Evolutionary conservation across 2,329 filamentous ascomycete species (phyloP).

Genomic region (Rachicladosporium sp.): DNA sequence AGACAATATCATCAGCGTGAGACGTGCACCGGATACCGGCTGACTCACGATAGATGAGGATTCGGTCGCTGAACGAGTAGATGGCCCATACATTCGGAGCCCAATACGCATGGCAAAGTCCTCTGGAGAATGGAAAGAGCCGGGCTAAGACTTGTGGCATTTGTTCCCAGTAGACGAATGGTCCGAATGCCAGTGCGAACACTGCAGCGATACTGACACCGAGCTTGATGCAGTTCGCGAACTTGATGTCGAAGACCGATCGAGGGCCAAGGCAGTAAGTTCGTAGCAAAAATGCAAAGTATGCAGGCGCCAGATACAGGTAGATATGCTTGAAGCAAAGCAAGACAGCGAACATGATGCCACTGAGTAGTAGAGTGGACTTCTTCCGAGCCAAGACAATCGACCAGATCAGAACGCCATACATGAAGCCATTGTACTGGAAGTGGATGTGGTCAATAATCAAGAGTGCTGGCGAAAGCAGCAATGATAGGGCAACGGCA

Average conservation of each 20-base stretch:
- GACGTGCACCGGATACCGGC: not conserved
- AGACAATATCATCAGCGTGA: conserved; percentile 22
- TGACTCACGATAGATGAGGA: conserved; percentile 63
- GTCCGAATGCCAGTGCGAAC: conserved; percentile 74
- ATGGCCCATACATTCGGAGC: conserved; percentile 94
- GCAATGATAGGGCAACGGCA: conserved; percentile 73
- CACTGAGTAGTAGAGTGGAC: conserved; percentile 64
- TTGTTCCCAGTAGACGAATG: conserved; percentile 71
- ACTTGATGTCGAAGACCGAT: conserved; percentile 62
- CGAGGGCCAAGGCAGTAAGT: conserved; percentile 73
- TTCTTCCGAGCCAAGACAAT: conserved; percentile 68
- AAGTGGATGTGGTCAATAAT: conserved; percentile 99
- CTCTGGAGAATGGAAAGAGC: conserved; percentile 86
- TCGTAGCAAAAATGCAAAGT: conserved; percentile 86
- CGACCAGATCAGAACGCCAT: conserved; percentile 78
- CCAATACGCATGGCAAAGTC: conserved; percentile 96
- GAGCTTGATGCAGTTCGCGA: conserved; percentile 73
- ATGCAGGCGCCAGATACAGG: conserved; percentile 87
- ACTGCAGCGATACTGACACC: conserved; percentile 59
- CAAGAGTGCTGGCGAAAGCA: conserved; percentile 82
- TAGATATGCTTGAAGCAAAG: conserved; percentile 98
- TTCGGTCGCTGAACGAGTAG: conserved; percentile 80
- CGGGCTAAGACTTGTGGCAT: conserved; percentile 71
- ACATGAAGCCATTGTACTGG: conserved; percentile 97
- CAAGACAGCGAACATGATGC: conserved; percentile 69